Conservation (phyloP, 768 basidiomycete species). For the Inosperma sp. region DNA sequence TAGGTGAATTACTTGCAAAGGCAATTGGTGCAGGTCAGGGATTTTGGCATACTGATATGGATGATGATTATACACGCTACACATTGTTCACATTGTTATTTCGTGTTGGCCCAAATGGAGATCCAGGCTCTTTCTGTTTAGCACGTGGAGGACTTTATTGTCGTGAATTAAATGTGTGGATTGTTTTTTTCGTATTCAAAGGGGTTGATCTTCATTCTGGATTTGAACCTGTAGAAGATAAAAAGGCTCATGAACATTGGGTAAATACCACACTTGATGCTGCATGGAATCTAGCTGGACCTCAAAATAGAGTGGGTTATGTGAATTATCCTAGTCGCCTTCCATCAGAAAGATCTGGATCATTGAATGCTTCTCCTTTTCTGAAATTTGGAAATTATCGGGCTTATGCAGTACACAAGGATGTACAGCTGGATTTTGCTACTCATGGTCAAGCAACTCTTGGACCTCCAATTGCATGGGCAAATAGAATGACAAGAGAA, state of each 20-base stretch:
- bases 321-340: background rate
- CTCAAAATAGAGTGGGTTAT: background rate
- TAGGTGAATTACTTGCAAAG: background rate
- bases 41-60: background rate
- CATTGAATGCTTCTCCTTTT: background rate
- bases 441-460: background rate
- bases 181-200: background rate
- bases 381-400: conserved; percentile 1
- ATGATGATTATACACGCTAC: background rate
- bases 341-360: background rate
- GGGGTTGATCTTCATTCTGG: background rate
- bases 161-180: background rate
- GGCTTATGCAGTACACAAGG: background rate
- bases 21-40: background rate
- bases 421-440: background rate
- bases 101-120: background rate
- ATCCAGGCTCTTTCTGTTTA: background rate
- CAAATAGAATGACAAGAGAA: background rate
- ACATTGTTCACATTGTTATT: background rate
- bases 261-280: background rate
- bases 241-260: background rate
- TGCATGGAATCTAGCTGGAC: background rate
- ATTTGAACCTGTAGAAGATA: background rate
- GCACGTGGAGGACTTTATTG: background rate
- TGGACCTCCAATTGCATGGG: background rate